Evolutionary conservation across 179 eudicot species (phyloP).

Genomic region (Carnegiea gigantea): DNA sequence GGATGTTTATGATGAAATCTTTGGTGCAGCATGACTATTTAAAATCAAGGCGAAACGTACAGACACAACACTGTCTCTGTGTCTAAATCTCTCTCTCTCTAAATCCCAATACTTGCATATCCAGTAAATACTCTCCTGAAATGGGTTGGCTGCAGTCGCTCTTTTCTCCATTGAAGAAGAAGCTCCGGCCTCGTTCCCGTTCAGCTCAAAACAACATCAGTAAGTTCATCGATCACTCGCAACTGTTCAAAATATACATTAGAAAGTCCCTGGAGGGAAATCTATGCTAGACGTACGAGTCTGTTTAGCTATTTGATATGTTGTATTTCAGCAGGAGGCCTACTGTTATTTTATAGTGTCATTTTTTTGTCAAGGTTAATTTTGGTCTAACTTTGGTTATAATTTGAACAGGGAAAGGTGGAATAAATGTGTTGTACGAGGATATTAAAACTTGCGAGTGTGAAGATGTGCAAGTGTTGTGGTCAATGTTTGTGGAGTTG

Average conservation of each 20-base stretch:
- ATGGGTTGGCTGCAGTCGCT: conserved; percentile 94
- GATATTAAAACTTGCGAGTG: conserved; percentile 89
- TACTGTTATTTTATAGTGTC: neutral
- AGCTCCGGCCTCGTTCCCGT: conserved; percentile 62
- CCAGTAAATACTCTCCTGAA: conserved; percentile 28
- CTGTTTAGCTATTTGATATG: too few relatives aligned
- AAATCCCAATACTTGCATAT: conserved; percentile 26
- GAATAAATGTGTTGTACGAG: conserved; percentile 83
- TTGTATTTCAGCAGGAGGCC: too few relatives aligned
- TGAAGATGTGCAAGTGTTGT: conserved; percentile 87
- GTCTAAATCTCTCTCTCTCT: conserved; percentile 18
- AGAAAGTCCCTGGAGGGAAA: too few relatives aligned
- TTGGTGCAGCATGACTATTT: neutral
- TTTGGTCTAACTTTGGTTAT: neutral
- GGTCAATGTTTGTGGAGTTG: conserved; percentile 86
- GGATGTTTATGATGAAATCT: neutral
- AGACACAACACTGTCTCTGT: conserved; percentile 3
- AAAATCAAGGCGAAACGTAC: neutral
- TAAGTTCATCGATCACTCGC: conserved; percentile 28
- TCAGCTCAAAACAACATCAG: conserved; percentile 57
- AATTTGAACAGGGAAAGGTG: conserved; percentile 53
- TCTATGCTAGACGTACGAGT: too few relatives aligned
- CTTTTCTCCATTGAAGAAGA: conserved; percentile 78
- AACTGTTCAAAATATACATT: too few relatives aligned
- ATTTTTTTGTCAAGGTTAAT: neutral